These are phyloP conservation scores for Rhododendron kiyosumense DNA, from an alignment of 148 eudicot species.

Conservation along the genomic window DNA sequence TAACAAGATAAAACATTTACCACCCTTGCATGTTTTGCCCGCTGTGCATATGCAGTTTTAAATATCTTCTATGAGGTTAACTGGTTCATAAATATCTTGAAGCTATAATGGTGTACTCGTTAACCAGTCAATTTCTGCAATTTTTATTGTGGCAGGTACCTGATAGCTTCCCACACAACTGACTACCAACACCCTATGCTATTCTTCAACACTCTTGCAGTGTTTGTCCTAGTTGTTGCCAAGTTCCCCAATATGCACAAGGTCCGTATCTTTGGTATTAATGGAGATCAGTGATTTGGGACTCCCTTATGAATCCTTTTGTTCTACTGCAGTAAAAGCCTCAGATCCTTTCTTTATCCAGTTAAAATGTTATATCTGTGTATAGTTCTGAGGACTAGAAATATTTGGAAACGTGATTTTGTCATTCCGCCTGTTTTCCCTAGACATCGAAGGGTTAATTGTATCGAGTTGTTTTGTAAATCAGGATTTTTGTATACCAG, in stretches of 20 bases:
- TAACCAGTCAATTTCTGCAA: background rate
- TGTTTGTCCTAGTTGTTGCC: conserved; percentile 71
- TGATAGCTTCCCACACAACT: conserved; percentile 91
- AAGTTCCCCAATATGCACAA: conserved; percentile 97
- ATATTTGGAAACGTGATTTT: background rate
- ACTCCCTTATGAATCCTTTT: background rate
- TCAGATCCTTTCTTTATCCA: background rate
- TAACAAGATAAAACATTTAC: background rate
- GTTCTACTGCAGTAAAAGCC: background rate
- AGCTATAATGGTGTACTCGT: background rate
- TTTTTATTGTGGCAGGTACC: conserved; percentile 46
- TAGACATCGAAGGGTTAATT: conserved; percentile 13
- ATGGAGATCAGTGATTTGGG: conserved; percentile 59
- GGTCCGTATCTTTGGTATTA: conserved; percentile 92
- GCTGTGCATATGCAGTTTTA: background rate
- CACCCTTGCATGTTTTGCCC: background rate
- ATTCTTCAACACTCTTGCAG: conserved; percentile 80
- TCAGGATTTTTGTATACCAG: conserved; percentile 6
- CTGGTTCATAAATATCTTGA: background rate
- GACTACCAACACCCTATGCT: conserved; percentile 94
- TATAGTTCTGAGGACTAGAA: conserved; percentile 28
- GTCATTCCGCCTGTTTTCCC: background rate
- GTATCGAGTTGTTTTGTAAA: conserved; percentile 9
- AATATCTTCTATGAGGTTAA: background rate
- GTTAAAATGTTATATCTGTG: conserved; percentile 23